Conservation (phyloP, 2,329 filamentous ascomycete species). For the Penicillium sp. region DNA sequence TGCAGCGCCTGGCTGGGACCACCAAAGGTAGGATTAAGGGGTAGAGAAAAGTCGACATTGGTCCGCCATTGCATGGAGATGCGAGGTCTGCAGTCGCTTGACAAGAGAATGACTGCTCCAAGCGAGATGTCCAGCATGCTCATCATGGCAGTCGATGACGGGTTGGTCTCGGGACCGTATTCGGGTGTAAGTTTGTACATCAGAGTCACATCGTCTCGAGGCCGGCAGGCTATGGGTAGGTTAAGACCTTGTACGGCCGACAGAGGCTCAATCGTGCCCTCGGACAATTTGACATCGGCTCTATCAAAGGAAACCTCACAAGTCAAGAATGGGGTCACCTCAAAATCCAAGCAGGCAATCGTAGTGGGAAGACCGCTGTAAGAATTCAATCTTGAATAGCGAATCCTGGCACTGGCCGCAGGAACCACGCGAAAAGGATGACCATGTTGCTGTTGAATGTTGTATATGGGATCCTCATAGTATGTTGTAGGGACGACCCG, state of each 20-base stretch:
- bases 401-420: conserved; percentile 58
- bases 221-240: conserved; percentile 47
- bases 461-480: conserved; percentile 52
- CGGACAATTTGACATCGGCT: conserved; percentile 49
- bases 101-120: conserved; percentile 43
- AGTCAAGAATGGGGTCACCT: conserved; percentile 55
- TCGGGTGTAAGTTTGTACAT: conserved; percentile 56
- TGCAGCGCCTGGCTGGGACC: conserved; percentile 50
- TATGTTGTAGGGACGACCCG: conserved; percentile 57
- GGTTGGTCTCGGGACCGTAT: conserved; percentile 38
- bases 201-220: conserved; percentile 60
- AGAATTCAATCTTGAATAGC: conserved; percentile 54
- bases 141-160: conserved; percentile 41
- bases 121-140: conserved; percentile 52
- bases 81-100: conserved; percentile 45
- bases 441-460: conserved; percentile 56
- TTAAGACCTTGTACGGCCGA: conserved; percentile 38
- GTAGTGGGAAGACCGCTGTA: conserved; percentile 49
- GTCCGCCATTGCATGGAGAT: conserved; percentile 53
- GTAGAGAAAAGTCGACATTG: conserved; percentile 52
- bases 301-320: conserved; percentile 54
- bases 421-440: conserved; percentile 58
- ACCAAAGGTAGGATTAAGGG: conserved; percentile 51
- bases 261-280: conserved; percentile 51
- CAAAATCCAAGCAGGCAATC: conserved; percentile 58